phyloP scores from a whole-genome alignment of 2,329 filamentous ascomycete genomes.

The Pestalotiopsis sp. region DNA sequence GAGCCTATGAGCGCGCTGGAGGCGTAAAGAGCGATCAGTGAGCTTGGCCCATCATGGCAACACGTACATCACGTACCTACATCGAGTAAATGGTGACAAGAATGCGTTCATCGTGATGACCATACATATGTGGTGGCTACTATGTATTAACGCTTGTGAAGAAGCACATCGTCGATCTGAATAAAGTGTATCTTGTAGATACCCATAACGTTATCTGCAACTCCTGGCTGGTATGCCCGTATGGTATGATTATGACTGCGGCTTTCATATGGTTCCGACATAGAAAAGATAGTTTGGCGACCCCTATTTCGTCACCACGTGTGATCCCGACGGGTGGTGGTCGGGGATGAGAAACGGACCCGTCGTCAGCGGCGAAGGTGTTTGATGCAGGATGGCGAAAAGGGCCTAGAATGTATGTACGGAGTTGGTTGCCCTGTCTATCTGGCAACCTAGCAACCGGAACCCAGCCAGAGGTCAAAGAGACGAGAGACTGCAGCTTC shows the following conservation, averaged over 20 bases:
- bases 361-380: slow-evolving; percentile 6
- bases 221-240: background rate
- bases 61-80: too few relatives aligned
- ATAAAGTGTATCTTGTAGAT: background rate
- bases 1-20: background rate
- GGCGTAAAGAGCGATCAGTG: background rate
- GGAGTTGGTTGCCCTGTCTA: background rate
- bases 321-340: background rate
- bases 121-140: background rate
- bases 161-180: background rate
- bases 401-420: background rate
- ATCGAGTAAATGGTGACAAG: background rate
- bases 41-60: too few relatives aligned
- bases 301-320: slow-evolving; percentile 8
- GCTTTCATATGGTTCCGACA: background rate
- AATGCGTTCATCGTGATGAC: background rate
- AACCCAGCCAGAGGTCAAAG: background rate
- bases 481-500: background rate
- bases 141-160: background rate
- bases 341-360: background rate
- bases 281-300: background rate
- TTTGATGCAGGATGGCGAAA: background rate
- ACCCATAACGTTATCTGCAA: background rate
- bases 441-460: background rate
- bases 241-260: background rate